Evolutionary conservation across 345 rosid species (phyloP).

Genomic region (Arabidopsis thaliana): TAIR10.1 NC_003070.9:1725501-1726000

Average conservation of each 20-base stretch:
- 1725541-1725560: background rate
- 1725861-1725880: conserved; percentile 21
- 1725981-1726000: too few species aligned
- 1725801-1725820: background rate
- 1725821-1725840: conserved; percentile 10
- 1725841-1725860: conserved; percentile 38
- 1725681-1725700: conserved; percentile 29
- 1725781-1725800: conserved; percentile 29
- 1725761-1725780: conserved; percentile 37
- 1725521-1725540: background rate
- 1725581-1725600: conserved; percentile 10
- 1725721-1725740: background rate
- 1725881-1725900: conserved; percentile 32
- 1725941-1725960: too few species aligned
- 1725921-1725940: too few species aligned
- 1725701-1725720: background rate
- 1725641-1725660: conserved; percentile 23
- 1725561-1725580: conserved; percentile 24
- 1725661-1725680: conserved; percentile 39
- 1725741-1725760: conserved; percentile 42
- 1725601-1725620: conserved; percentile 24
- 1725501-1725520: background rate
- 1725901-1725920: too few species aligned
- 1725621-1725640: conserved; percentile 39
- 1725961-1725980: too few species aligned